These are phyloP conservation scores for carrot (Daucus carota) DNA, from an alignment of 129 eudicot species.

Conservation along the genomic window DH1_v3.0 NC_030385.2:25960501-25961000, in stretches of 20 bases:
- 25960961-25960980: too few relatives aligned
- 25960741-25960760: background rate
- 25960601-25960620: conserved; percentile 86
- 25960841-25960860: too few relatives aligned
- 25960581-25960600: conserved; percentile 64
- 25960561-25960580: conserved; percentile 41
- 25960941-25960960: too few relatives aligned
- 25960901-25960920: too few relatives aligned
- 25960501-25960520: background rate
- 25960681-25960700: conserved; percentile 51
- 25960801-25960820: too few relatives aligned
- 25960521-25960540: too few relatives aligned
- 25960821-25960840: too few relatives aligned
- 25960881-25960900: too few relatives aligned
- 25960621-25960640: conserved; percentile 92
- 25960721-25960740: background rate
- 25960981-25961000: too few relatives aligned
- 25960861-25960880: too few relatives aligned
- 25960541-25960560: conserved; percentile 25
- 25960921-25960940: too few relatives aligned
- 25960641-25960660: conserved; percentile 99
- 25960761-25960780: background rate
- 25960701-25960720: background rate
- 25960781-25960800: background rate
- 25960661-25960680: conserved; percentile 97